phyloP scores from a whole-genome alignment of 202 grass and related monocot genomes.

The Alloteropsis angusta region DNA sequence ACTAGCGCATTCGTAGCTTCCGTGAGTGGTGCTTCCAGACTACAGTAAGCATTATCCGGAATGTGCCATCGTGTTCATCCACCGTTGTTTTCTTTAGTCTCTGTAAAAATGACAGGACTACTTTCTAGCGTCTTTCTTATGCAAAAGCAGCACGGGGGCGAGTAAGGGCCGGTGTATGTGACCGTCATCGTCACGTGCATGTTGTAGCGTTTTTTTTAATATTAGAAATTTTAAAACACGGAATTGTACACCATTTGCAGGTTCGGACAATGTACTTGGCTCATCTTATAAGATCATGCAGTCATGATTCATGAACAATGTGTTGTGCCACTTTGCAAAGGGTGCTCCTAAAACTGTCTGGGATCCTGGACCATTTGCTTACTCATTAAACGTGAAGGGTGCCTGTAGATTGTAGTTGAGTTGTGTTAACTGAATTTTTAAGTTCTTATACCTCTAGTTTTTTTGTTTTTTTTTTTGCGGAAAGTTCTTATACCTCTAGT shows the following conservation, averaged over 20 bases:
- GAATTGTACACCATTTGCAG: too few species aligned
- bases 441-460: background rate
- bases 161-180: background rate
- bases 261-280: background rate
- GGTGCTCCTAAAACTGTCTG: background rate
- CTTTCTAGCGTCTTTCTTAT: background rate
- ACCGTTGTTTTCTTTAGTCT: constrained; percentile 1
- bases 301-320: background rate
- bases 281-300: background rate
- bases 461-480: too few species aligned
- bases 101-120: constrained; percentile 12
- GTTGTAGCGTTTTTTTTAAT: background rate
- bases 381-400: background rate
- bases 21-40: background rate
- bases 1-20: background rate
- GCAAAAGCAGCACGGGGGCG: background rate
- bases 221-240: too few species aligned
- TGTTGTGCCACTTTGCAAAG: background rate
- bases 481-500: too few species aligned
- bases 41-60: background rate
- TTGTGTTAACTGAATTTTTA: background rate
- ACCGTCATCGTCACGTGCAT: background rate
- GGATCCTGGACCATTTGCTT: background rate
- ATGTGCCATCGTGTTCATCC: background rate
- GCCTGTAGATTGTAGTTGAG: background rate